These are phyloP conservation scores for Fusarium piperis DNA, from an alignment of 2,329 filamentous ascomycete species.

Conservation along the genomic window DNA sequence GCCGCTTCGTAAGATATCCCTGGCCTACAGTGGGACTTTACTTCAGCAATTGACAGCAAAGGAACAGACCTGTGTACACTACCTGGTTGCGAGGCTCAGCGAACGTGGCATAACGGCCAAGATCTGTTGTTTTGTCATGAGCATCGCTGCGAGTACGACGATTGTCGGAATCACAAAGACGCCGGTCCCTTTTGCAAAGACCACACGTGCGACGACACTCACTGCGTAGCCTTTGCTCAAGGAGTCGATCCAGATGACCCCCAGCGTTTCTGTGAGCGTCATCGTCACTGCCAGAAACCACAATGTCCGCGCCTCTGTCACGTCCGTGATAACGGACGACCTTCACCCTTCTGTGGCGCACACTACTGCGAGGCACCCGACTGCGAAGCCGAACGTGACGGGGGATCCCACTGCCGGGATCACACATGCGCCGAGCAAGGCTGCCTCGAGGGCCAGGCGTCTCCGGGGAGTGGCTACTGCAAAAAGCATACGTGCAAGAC, in stretches of 20 bases:
- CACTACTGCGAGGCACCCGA: constrained; percentile 44
- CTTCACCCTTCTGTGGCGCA: constrained; percentile 40
- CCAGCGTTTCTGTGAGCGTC: constrained; percentile 43
- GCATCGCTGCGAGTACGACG: constrained; percentile 41
- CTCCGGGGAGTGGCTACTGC: constrained; percentile 29
- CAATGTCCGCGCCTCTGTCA: constrained; percentile 42
- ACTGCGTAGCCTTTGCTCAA: constrained; percentile 38
- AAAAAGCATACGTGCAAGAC: constrained; percentile 41
- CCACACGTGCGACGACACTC: constrained; percentile 42
- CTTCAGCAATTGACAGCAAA: background rate
- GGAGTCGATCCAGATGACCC: constrained; percentile 25
- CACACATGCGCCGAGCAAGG: constrained; percentile 43
- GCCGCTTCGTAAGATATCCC: constrained; percentile 35
- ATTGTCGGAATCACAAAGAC: constrained; percentile 33
- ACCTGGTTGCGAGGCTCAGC: constrained; percentile 37
- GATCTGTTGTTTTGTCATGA: constrained; percentile 40
- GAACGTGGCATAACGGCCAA: constrained; percentile 25
- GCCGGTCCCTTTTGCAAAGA: constrained; percentile 34
- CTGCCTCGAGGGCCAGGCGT: constrained; percentile 33
- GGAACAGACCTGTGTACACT: constrained; percentile 42
- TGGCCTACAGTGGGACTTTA: too few species aligned
- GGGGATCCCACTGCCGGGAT: constrained; percentile 33
- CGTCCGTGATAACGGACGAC: constrained; percentile 38
- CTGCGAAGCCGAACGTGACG: constrained; percentile 39
- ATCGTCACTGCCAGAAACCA: constrained; percentile 38